Percentiles rank a stretch among this genome's conserved stretches.
Evolutionary conservation across 345 rosid species (phyloP).

Genomic region (Laguncularia racemosa): DNA sequence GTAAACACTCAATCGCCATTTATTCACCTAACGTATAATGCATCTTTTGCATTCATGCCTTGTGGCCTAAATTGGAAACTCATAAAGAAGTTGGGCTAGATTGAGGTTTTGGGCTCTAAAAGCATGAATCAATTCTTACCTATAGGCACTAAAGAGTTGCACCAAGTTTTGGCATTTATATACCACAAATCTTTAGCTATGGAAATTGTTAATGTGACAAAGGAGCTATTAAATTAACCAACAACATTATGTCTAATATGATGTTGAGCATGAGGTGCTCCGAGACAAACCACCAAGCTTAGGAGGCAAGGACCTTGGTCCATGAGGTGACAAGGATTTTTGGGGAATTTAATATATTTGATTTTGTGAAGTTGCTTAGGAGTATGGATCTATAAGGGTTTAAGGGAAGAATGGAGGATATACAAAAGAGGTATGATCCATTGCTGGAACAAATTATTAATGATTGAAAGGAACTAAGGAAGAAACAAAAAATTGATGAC

Average conservation of each 20-base stretch:
- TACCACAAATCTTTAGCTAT: slow-evolving; percentile 13
- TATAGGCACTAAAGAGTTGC: slow-evolving; percentile 19
- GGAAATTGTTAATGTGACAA: slow-evolving; percentile 25
- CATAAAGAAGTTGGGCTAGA: slow-evolving; percentile 32
- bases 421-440: slow-evolving; percentile 19
- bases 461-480: slow-evolving; percentile 20
- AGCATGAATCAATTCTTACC: slow-evolving; percentile 29
- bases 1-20: slow-evolving; percentile 29
- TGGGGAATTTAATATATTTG: slow-evolving; percentile 40
- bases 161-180: slow-evolving; percentile 5
- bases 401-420: slow-evolving; percentile 17
- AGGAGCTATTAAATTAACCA: slow-evolving; percentile 33
- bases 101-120: slow-evolving; percentile 34
- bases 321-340: slow-evolving; percentile 35
- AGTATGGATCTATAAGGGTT: slow-evolving; percentile 32
- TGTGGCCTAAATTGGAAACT: slow-evolving; percentile 40
- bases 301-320: slow-evolving; percentile 16
- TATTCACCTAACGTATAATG: slow-evolving; percentile 27
- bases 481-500: background rate
- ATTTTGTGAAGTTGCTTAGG: slow-evolving; percentile 33
- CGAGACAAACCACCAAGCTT: slow-evolving; percentile 20
- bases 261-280: slow-evolving; percentile 34
- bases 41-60: slow-evolving; percentile 38
- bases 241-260: slow-evolving; percentile 36
- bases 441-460: slow-evolving; percentile 28